Conservation (phyloP, 495 filamentous ascomycete genomes). For the Sordaria brevicollis region DNA sequence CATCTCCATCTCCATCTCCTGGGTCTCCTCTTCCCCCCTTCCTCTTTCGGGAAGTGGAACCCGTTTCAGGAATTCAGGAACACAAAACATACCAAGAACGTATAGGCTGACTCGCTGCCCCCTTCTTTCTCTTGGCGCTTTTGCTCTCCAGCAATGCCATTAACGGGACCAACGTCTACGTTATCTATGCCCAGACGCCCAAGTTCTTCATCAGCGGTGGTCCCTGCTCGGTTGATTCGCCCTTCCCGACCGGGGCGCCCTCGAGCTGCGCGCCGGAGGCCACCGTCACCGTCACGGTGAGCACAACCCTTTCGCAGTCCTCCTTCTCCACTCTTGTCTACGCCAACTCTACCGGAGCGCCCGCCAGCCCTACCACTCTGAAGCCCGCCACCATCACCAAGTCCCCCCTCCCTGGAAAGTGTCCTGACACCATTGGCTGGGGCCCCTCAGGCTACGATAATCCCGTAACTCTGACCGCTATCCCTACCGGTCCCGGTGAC, state of each 20-base stretch:
- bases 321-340: constrained; percentile 1
- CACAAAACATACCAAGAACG: neutral
- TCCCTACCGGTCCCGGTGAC: constrained; percentile 4
- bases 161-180: constrained; percentile 40
- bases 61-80: neutral
- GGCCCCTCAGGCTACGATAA: constrained; percentile 14
- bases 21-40: neutral
- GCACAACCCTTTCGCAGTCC: constrained; percentile 9
- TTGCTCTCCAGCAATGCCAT: constrained; percentile 27
- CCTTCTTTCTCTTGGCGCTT: neutral
- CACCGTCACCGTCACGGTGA: constrained; percentile 24
- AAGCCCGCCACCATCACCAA: neutral
- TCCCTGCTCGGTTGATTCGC: constrained; percentile 8
- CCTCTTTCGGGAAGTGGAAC: neutral
- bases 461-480: constrained; percentile 11
- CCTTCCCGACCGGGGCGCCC: neutral
- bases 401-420: constrained; percentile 5
- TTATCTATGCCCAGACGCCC: constrained; percentile 37
- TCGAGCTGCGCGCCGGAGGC: constrained; percentile 11
- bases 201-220: constrained; percentile 27
- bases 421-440: constrained; percentile 22
- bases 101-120: neutral
- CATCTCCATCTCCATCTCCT: too few species aligned
- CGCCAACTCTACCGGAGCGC: constrained; percentile 1
- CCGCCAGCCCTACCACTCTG: constrained; percentile 2